Base-by-base conservation (phyloP, 768 basidiomycete genomes). In the Lyophyllum shimeji region DNA sequence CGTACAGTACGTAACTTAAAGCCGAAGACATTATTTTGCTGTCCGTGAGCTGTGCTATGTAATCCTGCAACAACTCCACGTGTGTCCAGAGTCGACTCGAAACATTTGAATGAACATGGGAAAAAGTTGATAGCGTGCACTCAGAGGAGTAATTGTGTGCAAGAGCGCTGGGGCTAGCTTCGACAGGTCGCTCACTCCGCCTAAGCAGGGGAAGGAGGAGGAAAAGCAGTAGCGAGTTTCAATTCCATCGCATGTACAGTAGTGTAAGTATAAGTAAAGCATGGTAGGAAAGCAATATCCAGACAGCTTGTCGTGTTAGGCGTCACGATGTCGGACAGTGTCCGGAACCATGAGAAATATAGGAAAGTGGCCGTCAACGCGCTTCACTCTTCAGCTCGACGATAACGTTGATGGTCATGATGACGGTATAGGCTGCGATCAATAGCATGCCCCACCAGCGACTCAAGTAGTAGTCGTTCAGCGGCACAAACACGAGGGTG, bases 401-500 rank as follows among this genome's bases (percentile, higher is more conserved):
- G 48, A 85, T 70, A 49, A 98, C 71, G 64, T 93, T 96, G 53
- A 83, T 74, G 5, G 75, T 69, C 91, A 97, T 96, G 59, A 96
- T 80, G 18, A 78, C 74, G 25, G 79, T 63, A 66, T 98, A 98
- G 17, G 82, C 84, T 8, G 72, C 65, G 44, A 97, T 86, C 61
- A 98, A 76, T 62, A 90, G 81, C 24, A 88, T 62, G 0, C 94
- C 95, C 94, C 94, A 98, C 46, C 78, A 74, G 50, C 87, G 77
- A 37, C 90, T 86, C 45, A 98, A 80, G 63, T 82, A 76, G 67
- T 89, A 98, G 25, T 82, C 85, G 63, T 97, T 95, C 53, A 87
- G 66, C 0, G 97, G 95, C 0, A 98, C 92, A 60, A 89, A 83
- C 47, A 95, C 71, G 37, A 96, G 72, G 3, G 95, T 98, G 21